These are phyloP conservation scores for Gelatoporia subvermispora DNA, from an alignment of 768 basidiomycete species.

Conservation along the genomic window DNA sequence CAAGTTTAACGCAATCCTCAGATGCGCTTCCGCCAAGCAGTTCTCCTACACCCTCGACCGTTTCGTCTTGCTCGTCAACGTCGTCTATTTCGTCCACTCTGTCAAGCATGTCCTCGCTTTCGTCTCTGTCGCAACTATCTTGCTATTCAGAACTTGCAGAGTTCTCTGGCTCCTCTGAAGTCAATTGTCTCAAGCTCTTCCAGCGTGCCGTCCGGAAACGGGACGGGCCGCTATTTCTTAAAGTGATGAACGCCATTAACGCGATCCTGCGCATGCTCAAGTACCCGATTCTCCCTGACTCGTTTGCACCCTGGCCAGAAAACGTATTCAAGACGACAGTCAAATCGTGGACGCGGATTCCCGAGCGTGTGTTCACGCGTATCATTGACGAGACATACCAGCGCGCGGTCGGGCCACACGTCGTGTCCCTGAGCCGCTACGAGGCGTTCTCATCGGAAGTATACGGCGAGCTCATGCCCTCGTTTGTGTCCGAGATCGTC, in stretches of 20 bases:
- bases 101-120: slow-evolving; percentile 26
- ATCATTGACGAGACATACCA: slow-evolving; percentile 92
- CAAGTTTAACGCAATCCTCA: neutral
- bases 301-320: slow-evolving; percentile 37
- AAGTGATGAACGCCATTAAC: slow-evolving; percentile 60
- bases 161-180: slow-evolving; percentile 11
- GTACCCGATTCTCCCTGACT: slow-evolving; percentile 50
- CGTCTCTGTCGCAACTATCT: slow-evolving; percentile 22
- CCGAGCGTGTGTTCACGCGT: slow-evolving; percentile 62
- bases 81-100: slow-evolving; percentile 24
- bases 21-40: slow-evolving; percentile 7
- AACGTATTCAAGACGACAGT: slow-evolving; percentile 49
- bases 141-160: slow-evolving; percentile 11
- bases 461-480: slow-evolving; percentile 87
- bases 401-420: slow-evolving; percentile 85
- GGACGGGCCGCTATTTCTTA: slow-evolving; percentile 70
- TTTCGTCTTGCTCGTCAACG: slow-evolving; percentile 35
- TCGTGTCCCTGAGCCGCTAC: slow-evolving; percentile 76
- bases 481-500: slow-evolving; percentile 55
- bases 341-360: slow-evolving; percentile 50
- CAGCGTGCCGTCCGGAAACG: slow-evolving; percentile 64
- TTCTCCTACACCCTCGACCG: slow-evolving; percentile 27
- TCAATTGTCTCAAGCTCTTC: slow-evolving; percentile 51
- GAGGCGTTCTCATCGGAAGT: slow-evolving; percentile 79
- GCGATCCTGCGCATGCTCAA: slow-evolving; percentile 57